Evolutionary conservation across 2,329 filamentous ascomycete species (phyloP), one percentile per base, ranked within the genome.

Genomic region (Alternaria atra): DNA sequence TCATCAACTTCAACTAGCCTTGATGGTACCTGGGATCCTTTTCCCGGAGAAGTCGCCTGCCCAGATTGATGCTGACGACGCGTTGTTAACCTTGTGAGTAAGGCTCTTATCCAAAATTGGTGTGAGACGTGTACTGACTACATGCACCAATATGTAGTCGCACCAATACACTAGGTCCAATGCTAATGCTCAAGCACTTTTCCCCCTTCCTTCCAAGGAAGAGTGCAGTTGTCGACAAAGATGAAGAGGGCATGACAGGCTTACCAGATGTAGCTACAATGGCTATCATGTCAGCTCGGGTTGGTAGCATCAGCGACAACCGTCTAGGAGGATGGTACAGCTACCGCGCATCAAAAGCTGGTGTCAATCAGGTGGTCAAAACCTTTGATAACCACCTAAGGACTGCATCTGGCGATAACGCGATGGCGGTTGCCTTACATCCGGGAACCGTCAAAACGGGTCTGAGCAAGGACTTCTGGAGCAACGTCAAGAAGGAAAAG

Each of bases 371-470:
- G 71, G 59, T 93, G 12, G 87, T 87, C 7, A 91, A 89, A 79
- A 90, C 86, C 6, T 88, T 93, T 63, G 92, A 95, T 74, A 83
- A 90, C 29, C 86, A 89, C 72, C 79, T 95, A 32, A 78, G 78
- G 35, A 81, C 84, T 4, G 82, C 84, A 42, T 84, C 85, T 60
- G 87, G 84, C 0, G 84, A 86, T 0, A 87, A 86, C 52, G 91
- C 90, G 0, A 82, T 93, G 66, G 87, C 88, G 1, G 80, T 96
- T 10, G 86, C 85, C 9, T 84, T 95, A 72, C 92, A 95, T 78
- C 92, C 92, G 1, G 92, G 92, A 3, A 95, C 92, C 1, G 91
- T 95, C 50, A 89, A 85, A 80, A 95, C 92, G 52, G 89, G 85
- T 9, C 80, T 96, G 63, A 92, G 89, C 64, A 84, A 83, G 70